phyloP scores from a whole-genome alignment of 2,329 filamentous ascomycete species.

The Arthrobotrys sphaeroides region DNA sequence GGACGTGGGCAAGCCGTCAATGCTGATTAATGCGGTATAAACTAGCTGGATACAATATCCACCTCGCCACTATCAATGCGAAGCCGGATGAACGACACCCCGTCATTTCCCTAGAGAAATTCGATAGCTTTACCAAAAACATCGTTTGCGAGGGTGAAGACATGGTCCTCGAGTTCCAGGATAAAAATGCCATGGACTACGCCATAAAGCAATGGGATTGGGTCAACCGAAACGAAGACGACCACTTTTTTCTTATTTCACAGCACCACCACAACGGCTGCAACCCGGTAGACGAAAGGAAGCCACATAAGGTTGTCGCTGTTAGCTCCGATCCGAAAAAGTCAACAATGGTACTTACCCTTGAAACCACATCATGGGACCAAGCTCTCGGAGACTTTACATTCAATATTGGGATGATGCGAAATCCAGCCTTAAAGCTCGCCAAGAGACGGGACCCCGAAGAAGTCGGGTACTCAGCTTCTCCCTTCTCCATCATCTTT shows the following conservation, averaged over 20 bases:
- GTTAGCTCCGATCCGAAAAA: neutral
- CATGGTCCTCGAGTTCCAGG: conserved; percentile 1
- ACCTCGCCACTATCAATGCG: conserved; percentile 25
- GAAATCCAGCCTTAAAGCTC: conserved; percentile 10
- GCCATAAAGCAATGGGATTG: conserved; percentile 31
- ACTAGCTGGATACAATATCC: conserved; percentile 1
- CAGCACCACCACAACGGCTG: conserved; percentile 26
- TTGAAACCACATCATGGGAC: neutral
- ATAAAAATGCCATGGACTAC: conserved; percentile 8
- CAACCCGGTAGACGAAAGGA: conserved; percentile 19
- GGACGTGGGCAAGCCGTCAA: neutral
- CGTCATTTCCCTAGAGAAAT: conserved; percentile 12
- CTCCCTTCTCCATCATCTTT: neutral
- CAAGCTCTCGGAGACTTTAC: conserved; percentile 19
- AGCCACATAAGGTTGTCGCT: conserved; percentile 17
- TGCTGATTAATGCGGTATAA: neutral
- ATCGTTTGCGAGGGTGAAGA: conserved; percentile 3
- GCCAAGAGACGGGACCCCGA: conserved; percentile 1
- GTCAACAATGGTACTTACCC: neutral
- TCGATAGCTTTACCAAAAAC: conserved; percentile 11
- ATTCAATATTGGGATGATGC: conserved; percentile 9
- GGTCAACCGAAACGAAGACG: conserved; percentile 9
- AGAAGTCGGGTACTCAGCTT: neutral
- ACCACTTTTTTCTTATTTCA: conserved; percentile 25
- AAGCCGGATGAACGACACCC: conserved; percentile 8